Evolutionary conservation across 441 rosid genomes (phyloP).

Genomic region (Bruguiera hainesii): DNA sequence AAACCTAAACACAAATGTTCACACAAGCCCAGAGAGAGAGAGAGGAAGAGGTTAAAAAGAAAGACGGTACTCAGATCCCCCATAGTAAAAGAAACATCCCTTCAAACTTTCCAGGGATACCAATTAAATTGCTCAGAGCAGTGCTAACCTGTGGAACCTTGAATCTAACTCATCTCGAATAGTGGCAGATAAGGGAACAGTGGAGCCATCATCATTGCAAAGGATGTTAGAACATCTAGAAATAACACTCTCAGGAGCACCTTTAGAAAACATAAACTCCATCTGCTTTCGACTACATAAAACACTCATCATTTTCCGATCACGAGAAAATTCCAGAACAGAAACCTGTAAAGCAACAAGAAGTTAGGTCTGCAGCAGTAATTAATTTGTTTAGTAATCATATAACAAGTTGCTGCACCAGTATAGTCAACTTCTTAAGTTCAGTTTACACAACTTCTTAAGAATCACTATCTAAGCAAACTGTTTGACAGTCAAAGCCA

Average conservation of each 20-base stretch:
- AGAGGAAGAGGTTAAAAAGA: too few relatives aligned
- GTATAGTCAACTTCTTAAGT: constrained; percentile 6
- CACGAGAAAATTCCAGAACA: constrained; percentile 91
- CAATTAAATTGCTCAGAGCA: neutral
- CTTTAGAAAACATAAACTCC: constrained; percentile 84
- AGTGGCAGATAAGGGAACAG: constrained; percentile 65
- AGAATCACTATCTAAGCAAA: neutral
- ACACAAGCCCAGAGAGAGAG: too few relatives aligned
- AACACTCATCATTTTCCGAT: constrained; percentile 98
- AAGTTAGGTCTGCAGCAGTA: constrained; percentile 2
- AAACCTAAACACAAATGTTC: too few relatives aligned
- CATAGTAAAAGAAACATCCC: neutral
- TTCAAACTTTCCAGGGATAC: neutral
- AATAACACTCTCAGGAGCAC: constrained; percentile 95
- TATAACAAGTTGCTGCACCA: neutral
- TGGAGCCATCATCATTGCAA: constrained; percentile 81
- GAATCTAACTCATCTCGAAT: constrained; percentile 76
- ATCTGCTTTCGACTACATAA: constrained; percentile 77
- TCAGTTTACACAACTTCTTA: neutral
- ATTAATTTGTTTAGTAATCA: neutral
- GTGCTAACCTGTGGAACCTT: constrained; percentile 75
- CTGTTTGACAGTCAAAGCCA: neutral
- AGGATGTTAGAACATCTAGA: constrained; percentile 84
- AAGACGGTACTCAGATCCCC: too few relatives aligned
- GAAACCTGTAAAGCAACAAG: constrained; percentile 57